phyloP scores from a whole-genome alignment of 352 stramenopile species.

The Globisporangium parvum region DNA sequence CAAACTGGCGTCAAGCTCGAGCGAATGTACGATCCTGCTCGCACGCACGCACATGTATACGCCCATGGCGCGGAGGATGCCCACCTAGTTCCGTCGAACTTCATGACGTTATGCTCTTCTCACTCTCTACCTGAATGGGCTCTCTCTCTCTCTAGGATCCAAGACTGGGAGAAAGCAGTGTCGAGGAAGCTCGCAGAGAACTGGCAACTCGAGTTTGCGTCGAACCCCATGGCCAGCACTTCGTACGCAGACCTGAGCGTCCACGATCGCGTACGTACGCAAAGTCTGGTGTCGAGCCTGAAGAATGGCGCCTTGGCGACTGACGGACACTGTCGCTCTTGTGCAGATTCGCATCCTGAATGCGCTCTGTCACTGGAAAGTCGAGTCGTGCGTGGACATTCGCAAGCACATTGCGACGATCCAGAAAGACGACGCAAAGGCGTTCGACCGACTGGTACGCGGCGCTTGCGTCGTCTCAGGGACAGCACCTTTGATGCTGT shows the following conservation, averaged over 20 bases:
- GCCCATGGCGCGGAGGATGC: background rate
- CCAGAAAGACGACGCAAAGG: slow-evolving; percentile 57
- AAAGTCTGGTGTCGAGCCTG: background rate
- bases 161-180: slow-evolving; percentile 78
- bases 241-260: slow-evolving; percentile 58
- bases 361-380: slow-evolving; percentile 77
- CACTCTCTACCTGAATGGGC: background rate
- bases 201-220: slow-evolving; percentile 58
- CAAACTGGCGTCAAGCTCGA: slow-evolving; percentile 71
- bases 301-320: background rate
- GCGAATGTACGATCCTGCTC: slow-evolving; percentile 40
- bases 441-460: slow-evolving; percentile 55
- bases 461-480: background rate
- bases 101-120: background rate
- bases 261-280: slow-evolving; percentile 39
- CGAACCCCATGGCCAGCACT: slow-evolving; percentile 54
- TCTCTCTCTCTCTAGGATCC: slow-evolving; percentile 39
- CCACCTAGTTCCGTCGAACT: background rate
- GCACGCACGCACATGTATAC: no score
- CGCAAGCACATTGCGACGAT: slow-evolving; percentile 59
- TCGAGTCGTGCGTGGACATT: slow-evolving; percentile 71
- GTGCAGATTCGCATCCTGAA: slow-evolving; percentile 69
- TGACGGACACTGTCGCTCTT: background rate
- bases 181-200: slow-evolving; percentile 72
- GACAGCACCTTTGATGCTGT: background rate